A percentile compares a stretch with the other conserved stretches of the same genome.
These are phyloP conservation scores for Cyclanthera cordifolia DNA, from an alignment of 306 rosid genomes.

Conservation along the genomic window DNA sequence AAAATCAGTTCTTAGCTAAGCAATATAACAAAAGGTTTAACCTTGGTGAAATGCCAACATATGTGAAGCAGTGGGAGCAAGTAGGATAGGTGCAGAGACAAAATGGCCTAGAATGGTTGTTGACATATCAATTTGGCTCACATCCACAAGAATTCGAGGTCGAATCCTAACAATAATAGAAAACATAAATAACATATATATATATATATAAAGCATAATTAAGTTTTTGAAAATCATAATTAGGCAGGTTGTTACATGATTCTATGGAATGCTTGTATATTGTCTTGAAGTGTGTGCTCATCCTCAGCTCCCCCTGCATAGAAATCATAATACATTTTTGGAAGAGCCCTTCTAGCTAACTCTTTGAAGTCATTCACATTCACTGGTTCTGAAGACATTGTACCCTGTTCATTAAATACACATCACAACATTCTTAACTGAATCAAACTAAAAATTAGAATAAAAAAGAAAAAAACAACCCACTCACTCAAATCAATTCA, in stretches of 20 bases:
- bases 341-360: conserved; percentile 43
- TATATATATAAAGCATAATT: neutral
- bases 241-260: conserved; percentile 29
- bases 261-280: conserved; percentile 44
- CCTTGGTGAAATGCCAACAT: conserved; percentile 55
- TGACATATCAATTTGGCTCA: conserved; percentile 48
- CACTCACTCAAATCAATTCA: too few species aligned
- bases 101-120: conserved; percentile 38
- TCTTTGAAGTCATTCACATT: conserved; percentile 49
- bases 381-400: conserved; percentile 38
- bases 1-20: conserved; percentile 2
- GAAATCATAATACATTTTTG: conserved; percentile 52
- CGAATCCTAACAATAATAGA: conserved; percentile 29
- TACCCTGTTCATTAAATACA: conserved; percentile 17
- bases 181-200: neutral
- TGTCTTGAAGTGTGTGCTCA: conserved; percentile 36
- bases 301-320: conserved; percentile 61
- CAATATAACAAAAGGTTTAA: conserved; percentile 6
- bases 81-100: conserved; percentile 43
- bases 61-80: conserved; percentile 46
- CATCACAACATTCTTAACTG: neutral
- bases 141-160: conserved; percentile 61
- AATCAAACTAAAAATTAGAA: neutral
- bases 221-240: neutral
- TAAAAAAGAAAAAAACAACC: too few species aligned